Evolutionary conservation across 176 grass and related monocot species (phyloP).

Genomic region (Aechmea fasciata): DNA sequence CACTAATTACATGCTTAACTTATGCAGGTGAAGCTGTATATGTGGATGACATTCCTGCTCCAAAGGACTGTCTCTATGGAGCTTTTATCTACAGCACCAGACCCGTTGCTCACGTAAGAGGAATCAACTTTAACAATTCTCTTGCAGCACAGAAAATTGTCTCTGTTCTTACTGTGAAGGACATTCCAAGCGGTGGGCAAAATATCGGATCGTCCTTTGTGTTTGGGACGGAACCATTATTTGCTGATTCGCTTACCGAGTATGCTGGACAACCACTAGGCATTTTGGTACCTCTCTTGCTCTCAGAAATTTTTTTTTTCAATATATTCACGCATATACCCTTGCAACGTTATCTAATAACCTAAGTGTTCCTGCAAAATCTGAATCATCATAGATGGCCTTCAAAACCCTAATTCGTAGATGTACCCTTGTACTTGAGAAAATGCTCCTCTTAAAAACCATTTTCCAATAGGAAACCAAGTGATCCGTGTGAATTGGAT

Average conservation of each 20-base stretch:
- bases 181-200: slow-evolving; percentile 65
- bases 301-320: not conserved
- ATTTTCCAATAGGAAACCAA: too few relatives aligned
- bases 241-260: slow-evolving; percentile 53
- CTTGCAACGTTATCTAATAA: too few relatives aligned
- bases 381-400: too few relatives aligned
- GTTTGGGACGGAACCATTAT: slow-evolving; percentile 60
- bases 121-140: slow-evolving; percentile 58
- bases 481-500: too few relatives aligned
- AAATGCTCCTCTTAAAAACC: too few relatives aligned
- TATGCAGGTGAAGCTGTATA: slow-evolving; percentile 66
- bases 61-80: slow-evolving; percentile 59
- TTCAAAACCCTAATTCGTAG: too few relatives aligned
- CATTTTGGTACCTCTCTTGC: slow-evolving; percentile 46
- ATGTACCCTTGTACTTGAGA: too few relatives aligned
- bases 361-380: too few relatives aligned
- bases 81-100: slow-evolving; percentile 76
- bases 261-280: slow-evolving; percentile 64
- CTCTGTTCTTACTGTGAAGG: slow-evolving; percentile 40
- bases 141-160: slow-evolving; percentile 50
- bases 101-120: slow-evolving; percentile 52
- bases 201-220: slow-evolving; percentile 38
- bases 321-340: not conserved
- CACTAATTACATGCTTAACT: not conserved
- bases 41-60: slow-evolving; percentile 71